phyloP scores from a whole-genome alignment of 2,329 filamentous ascomycete genomes.

The Claviceps spartinae region DNA sequence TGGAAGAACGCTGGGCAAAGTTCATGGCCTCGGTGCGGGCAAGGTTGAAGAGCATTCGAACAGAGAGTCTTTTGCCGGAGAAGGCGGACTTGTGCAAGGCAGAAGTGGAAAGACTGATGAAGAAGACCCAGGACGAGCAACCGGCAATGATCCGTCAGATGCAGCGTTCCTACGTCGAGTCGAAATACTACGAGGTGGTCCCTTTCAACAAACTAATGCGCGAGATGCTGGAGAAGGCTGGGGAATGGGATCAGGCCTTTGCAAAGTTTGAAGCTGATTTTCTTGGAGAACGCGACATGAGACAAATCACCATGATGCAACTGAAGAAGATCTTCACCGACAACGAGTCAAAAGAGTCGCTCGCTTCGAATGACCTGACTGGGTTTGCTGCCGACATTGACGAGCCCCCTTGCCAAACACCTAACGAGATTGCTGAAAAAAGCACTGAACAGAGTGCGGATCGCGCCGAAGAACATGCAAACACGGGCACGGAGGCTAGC shows the following conservation, averaged over 20 bases:
- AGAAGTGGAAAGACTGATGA: constrained; percentile 66
- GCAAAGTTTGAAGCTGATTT: constrained; percentile 84
- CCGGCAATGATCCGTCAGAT: constrained; percentile 58
- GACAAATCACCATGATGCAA: constrained; percentile 80
- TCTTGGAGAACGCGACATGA: constrained; percentile 92
- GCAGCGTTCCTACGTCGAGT: constrained; percentile 82
- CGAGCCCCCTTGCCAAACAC: constrained; percentile 32
- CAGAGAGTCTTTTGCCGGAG: constrained; percentile 80
- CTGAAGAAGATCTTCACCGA: constrained; percentile 91
- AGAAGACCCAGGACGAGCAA: constrained; percentile 76
- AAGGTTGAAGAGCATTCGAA: constrained; percentile 75
- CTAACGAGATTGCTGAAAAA: constrained; percentile 34
- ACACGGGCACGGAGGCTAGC: constrained; percentile 21
- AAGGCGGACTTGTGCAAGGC: constrained; percentile 69
- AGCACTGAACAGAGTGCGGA: constrained; percentile 20
- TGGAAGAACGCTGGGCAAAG: constrained; percentile 66
- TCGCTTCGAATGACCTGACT: constrained; percentile 55
- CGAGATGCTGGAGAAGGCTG: constrained; percentile 82
- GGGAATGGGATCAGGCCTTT: constrained; percentile 87
- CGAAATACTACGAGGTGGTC: constrained; percentile 93
- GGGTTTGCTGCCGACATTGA: constrained; percentile 39
- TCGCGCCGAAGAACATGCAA: constrained; percentile 22
- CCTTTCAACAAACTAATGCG: constrained; percentile 81
- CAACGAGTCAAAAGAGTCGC: constrained; percentile 66
- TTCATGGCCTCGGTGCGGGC: constrained; percentile 82